Percentiles rank a stretch among this genome's conserved stretches.
phyloP scores from a whole-genome alignment of 345 rosid genomes.

The Sonneratia caseolaris region DNA sequence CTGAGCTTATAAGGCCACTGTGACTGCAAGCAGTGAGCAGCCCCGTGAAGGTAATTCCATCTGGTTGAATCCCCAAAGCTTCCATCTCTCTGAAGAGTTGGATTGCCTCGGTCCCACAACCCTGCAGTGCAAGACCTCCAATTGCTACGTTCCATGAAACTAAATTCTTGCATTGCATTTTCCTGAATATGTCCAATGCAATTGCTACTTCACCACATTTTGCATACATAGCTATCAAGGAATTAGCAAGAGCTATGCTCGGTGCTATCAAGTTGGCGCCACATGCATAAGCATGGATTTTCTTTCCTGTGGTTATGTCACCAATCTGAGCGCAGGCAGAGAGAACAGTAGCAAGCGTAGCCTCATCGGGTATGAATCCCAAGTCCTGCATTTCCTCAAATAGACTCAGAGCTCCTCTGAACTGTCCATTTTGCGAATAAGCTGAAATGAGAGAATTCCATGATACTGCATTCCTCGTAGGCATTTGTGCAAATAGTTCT shows the following conservation, averaged over 20 bases:
- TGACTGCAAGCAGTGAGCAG: constrained; percentile 37
- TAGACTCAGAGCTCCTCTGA: constrained; percentile 20
- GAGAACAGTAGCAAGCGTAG: constrained; percentile 23
- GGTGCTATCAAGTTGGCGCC: neutral
- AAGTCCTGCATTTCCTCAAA: constrained; percentile 19
- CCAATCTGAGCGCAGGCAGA: constrained; percentile 36
- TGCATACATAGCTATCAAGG: constrained; percentile 25
- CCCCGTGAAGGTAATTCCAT: constrained; percentile 27
- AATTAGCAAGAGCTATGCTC: constrained; percentile 13
- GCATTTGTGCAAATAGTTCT: constrained; percentile 17
- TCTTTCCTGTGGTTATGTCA: constrained; percentile 22
- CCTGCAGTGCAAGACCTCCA: constrained; percentile 24
- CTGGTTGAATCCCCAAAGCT: constrained; percentile 16
- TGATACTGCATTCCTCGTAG: constrained; percentile 24
- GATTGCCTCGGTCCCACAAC: constrained; percentile 20
- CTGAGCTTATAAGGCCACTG: constrained; percentile 24
- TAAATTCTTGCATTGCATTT: constrained; percentile 16
- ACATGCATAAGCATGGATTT: constrained; percentile 13
- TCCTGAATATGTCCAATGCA: constrained; percentile 21
- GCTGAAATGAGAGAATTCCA: constrained; percentile 30
- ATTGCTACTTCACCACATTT: constrained; percentile 7
- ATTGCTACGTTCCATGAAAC: constrained; percentile 30
- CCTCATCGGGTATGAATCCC: constrained; percentile 20
- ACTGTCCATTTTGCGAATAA: constrained; percentile 12
- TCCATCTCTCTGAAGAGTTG: constrained; percentile 21